These are phyloP conservation scores for Spathaspora arborariae DNA, from an alignment of 805 yeast species.

Conservation along the genomic window DNA sequence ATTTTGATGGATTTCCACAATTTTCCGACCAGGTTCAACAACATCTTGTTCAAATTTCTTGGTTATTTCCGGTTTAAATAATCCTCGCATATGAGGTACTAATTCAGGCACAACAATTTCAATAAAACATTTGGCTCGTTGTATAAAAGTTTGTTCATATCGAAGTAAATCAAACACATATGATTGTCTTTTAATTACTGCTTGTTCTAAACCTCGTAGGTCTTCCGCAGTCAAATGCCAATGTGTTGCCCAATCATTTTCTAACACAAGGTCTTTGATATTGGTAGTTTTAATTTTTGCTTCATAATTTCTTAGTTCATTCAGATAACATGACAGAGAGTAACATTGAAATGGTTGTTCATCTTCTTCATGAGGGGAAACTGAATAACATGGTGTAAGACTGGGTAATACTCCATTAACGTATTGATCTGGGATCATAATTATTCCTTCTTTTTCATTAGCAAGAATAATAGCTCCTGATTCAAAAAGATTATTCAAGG, in stretches of 20 bases:
- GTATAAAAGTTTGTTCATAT: conserved; percentile 67
- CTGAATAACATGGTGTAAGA: conserved; percentile 46
- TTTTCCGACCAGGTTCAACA: conserved; percentile 47
- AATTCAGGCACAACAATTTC: conserved; percentile 43
- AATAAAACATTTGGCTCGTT: conserved; percentile 62
- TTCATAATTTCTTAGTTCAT: conserved; percentile 27
- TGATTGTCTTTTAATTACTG: conserved; percentile 63
- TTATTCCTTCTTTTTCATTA: conserved; percentile 13
- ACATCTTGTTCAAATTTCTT: conserved; percentile 59
- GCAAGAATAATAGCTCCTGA: conserved; percentile 34
- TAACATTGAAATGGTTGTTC: conserved; percentile 25
- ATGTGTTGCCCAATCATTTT: conserved; percentile 59
- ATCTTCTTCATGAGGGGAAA: conserved; percentile 13
- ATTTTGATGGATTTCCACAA: conserved; percentile 53
- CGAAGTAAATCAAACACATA: conserved; percentile 71
- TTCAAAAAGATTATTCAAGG: conserved; percentile 39
- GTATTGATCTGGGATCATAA: conserved; percentile 14
- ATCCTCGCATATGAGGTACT: conserved; percentile 23
- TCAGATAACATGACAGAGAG: conserved; percentile 33
- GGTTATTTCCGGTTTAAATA: conserved; percentile 18
- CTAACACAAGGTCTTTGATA: conserved; percentile 29
- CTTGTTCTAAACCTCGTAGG: conserved; percentile 45
- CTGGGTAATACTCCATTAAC: conserved; percentile 43
- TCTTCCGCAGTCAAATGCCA: conserved; percentile 61
- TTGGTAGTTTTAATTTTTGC: conserved; percentile 19